Evolutionary conservation across 176 grass and related monocot species (phyloP).

Genomic region (Puya raimondii): DNA sequence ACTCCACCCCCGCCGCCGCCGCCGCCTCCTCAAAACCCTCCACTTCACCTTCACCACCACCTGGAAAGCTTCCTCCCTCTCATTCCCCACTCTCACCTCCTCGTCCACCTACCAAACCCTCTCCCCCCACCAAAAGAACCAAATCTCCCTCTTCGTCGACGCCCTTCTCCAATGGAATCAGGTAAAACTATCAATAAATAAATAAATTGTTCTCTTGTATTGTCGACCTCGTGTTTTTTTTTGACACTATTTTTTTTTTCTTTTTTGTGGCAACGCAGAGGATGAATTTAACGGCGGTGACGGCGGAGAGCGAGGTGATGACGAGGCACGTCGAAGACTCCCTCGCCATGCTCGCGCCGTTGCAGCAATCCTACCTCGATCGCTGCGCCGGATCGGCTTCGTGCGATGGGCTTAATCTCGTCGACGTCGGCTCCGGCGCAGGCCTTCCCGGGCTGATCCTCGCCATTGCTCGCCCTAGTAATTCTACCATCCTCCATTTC

Average conservation of each 20-base stretch:
- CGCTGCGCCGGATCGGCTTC: slow-evolving; percentile 15
- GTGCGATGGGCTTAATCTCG: slow-evolving; percentile 32
- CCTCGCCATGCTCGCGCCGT: slow-evolving; percentile 47
- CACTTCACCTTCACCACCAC: slow-evolving; percentile 1
- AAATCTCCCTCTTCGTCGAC: slow-evolving; percentile 58
- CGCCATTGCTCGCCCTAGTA: slow-evolving; percentile 72
- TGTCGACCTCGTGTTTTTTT: not conserved
- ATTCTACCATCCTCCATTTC: not conserved
- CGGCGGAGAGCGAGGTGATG: slow-evolving; percentile 69
- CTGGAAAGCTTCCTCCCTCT: not conserved
- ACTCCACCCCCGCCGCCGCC: not conserved
- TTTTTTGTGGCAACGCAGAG: slow-evolving; percentile 27
- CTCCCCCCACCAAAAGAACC: slow-evolving; percentile 52
- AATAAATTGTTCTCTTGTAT: not conserved
- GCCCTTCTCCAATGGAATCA: slow-evolving; percentile 83
- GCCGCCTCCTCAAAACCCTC: not conserved
- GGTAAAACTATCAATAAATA: slow-evolving; percentile 11
- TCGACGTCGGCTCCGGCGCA: slow-evolving; percentile 78
- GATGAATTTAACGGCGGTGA: slow-evolving; percentile 91
- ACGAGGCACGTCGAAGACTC: slow-evolving; percentile 71
- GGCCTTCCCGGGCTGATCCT: slow-evolving; percentile 68
- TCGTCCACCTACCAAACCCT: slow-evolving; percentile 16
- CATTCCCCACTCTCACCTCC: not conserved
- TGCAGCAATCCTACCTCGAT: slow-evolving; percentile 38
- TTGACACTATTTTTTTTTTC: not conserved